Base-by-base conservation (phyloP, 1,284 basidiomycete species). In the Melampsora americana region DNA sequence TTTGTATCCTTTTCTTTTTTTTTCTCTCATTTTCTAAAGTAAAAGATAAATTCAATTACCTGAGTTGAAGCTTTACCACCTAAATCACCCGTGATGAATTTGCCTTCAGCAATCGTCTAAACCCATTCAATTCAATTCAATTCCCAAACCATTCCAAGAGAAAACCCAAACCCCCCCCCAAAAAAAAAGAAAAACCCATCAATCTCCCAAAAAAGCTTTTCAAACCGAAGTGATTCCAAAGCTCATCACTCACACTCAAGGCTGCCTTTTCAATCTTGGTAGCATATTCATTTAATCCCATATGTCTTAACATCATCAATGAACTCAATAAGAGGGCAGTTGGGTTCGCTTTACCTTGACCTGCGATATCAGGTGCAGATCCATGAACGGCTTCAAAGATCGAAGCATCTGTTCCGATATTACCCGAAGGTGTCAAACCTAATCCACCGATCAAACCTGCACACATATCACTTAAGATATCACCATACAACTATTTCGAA, bases 381-480 rank as follows among this genome's bases (percentile, higher is more conserved):
- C 96, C 96, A 86, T 99, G 96, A 39, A 99, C 96, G 78, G 96
- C 95, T 86, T 99, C 96, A 81, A 99, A 99, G 85, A 99, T 99
- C 78, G 94, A 97, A 60, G 96, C 96, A 84, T 98, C 95, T 90
- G 93, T 80, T 80, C 92, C 95, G 84, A 98, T 97, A 87, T 99
- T 99, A 66, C 95, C 96, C 66, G 95, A 98, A 48, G 96, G 96
- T 14, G 96, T 99, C 78, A 99, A 87, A 80, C 95, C 96, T 79
- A 99, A 88, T 81, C 96, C 96, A 80, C 96, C 96, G 84, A 99
- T 99, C 81, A 99, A 88, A 81, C 95, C 96, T 78, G 96, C 96
- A 80, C 95, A 97, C 91, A 99, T 95, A 85, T 99, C 95, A 69
- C 95, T 98, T 79, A 98, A 86, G 83, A 99, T 99, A 84, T 97